phyloP scores from a whole-genome alignment of 768 basidiomycete species.

The Hortiboletus campestris region DNA sequence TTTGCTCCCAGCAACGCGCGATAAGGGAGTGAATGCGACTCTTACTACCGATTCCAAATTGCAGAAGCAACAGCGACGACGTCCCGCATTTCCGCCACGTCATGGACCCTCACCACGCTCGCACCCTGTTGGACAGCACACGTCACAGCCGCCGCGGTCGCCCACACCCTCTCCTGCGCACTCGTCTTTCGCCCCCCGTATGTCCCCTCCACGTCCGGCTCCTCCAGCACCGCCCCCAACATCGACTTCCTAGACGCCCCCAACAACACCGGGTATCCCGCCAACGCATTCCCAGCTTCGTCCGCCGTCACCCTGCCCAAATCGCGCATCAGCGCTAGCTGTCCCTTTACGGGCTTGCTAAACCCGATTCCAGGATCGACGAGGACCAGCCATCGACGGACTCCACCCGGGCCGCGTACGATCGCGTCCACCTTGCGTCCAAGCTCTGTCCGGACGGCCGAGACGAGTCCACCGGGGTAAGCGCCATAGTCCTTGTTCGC shows the following conservation, averaged over 20 bases:
- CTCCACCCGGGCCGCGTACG: slow-evolving; percentile 64
- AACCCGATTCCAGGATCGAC: slow-evolving; percentile 94
- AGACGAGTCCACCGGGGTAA: slow-evolving; percentile 53
- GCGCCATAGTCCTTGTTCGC: slow-evolving; percentile 61
- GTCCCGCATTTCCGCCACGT: slow-evolving; percentile 70
- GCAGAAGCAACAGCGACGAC: slow-evolving; percentile 65
- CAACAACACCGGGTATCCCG: slow-evolving; percentile 65
- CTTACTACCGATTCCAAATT: slow-evolving; percentile 41
- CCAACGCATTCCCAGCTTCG: slow-evolving; percentile 44
- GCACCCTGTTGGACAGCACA: slow-evolving; percentile 75
- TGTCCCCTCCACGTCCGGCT: slow-evolving; percentile 37
- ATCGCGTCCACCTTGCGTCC: slow-evolving; percentile 63
- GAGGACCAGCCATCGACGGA: slow-evolving; percentile 86
- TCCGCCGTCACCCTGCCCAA: slow-evolving; percentile 47
- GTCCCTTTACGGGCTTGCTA: slow-evolving; percentile 79
- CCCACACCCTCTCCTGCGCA: slow-evolving; percentile 71
- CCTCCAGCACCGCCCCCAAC: slow-evolving; percentile 62
- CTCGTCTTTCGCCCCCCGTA: slow-evolving; percentile 50
- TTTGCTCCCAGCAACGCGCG: too few species aligned
- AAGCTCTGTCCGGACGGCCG: slow-evolving; percentile 70
- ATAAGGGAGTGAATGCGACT: too few species aligned
- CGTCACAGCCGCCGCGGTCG: slow-evolving; percentile 74
- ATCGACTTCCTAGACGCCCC: slow-evolving; percentile 86
- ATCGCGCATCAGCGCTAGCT: slow-evolving; percentile 63
- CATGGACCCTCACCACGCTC: slow-evolving; percentile 78